Evolutionary conservation across 495 filamentous ascomycete genomes (phyloP).

Genomic region (Aspergillus kassunensis): DNA sequence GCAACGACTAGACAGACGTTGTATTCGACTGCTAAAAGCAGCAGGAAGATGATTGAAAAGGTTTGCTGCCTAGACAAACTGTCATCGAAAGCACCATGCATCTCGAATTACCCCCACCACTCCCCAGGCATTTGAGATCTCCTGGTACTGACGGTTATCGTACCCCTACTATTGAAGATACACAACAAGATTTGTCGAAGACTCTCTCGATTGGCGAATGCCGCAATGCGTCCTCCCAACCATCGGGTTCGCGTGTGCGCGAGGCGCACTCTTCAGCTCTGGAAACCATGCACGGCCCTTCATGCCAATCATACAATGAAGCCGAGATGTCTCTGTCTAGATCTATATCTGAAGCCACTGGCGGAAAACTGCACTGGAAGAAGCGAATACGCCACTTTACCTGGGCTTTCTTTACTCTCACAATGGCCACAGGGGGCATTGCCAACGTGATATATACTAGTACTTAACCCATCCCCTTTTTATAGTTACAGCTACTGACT

Average conservation of each 20-base stretch:
- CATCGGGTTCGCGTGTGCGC: conserved; percentile 12
- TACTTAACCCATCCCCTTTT: conserved; percentile 25
- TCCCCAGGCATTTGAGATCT: conserved; percentile 36
- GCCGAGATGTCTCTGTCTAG: conserved; percentile 10
- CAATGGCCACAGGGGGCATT: conserved; percentile 81
- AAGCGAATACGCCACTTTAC: conserved; percentile 49
- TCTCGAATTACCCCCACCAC: conserved; percentile 26
- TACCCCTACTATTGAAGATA: conserved; percentile 49
- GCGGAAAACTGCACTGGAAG: conserved; percentile 37
- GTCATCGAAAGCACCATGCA: conserved; percentile 14
- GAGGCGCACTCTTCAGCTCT: conserved; percentile 35
- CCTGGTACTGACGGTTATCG: conserved; percentile 48
- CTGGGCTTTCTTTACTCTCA: conserved; percentile 72
- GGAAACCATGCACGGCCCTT: conserved; percentile 22
- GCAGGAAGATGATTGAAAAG: not conserved
- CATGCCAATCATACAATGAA: conserved; percentile 22
- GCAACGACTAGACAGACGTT: not conserved
- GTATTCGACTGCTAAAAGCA: not conserved
- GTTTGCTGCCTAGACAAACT: not conserved
- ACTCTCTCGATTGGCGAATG: conserved; percentile 17
- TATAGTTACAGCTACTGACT: conserved; percentile 2
- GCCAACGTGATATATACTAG: conserved; percentile 71
- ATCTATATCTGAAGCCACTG: conserved; percentile 14
- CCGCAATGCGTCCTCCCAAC: conserved; percentile 5
- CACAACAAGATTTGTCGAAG: conserved; percentile 26